Evolutionary conservation across 2,329 filamentous ascomycete genomes (phyloP), one percentile per base, ranked within the genome.

Genomic region (Talaromyces atroroseus): DNA sequence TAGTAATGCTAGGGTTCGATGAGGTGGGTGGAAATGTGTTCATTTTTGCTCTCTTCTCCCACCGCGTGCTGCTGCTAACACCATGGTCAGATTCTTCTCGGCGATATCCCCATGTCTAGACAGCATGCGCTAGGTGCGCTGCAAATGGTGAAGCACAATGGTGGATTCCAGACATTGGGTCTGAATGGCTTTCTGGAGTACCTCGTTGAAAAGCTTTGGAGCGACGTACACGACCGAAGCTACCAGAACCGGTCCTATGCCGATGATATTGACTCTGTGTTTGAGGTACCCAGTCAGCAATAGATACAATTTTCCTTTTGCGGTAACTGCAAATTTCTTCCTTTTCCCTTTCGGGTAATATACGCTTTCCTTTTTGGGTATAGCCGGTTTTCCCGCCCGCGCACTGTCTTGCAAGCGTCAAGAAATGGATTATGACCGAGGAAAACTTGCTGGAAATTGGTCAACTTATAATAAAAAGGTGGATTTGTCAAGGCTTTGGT

Each of bases 61-160:
- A 26, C 40, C 16, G 36, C 14, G 20, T 2, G 32, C 10, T 24
- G 11, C 16, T 32, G 18, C 45, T 45, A 7, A 55, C 18, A n/a
- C 18, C 12, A 18, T 18, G 5, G 36, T 4, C n/a, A 55, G 53
- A 40, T 55, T 11, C 3, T 32, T 6, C 18, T 49, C 8, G 46
- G 53, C 1, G 46, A 55, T 21, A n/a, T 36, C 12, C 18, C 47
- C 10, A 8, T 18, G 24, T 55, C 46, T n/a, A 45, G 10, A 45
- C n/a, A 7, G 8, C 53, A 55, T 32, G 36, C 47, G 20, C 24
- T 34, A 18, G 46, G 46, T 3, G 40, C 40, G 3, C 26, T 44
- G 18, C 36, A 55, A 24, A 55, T 55, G 8, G 36, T 49, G 14
- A 34, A 23, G 38, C 53, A 49, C 20, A 55, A 55, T 40, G 53